A percentile compares a stretch with the other conserved stretches of the same genome.
Conservation (phyloP, 805 yeast genomes). For the Suhomyces sp. region DNA sequence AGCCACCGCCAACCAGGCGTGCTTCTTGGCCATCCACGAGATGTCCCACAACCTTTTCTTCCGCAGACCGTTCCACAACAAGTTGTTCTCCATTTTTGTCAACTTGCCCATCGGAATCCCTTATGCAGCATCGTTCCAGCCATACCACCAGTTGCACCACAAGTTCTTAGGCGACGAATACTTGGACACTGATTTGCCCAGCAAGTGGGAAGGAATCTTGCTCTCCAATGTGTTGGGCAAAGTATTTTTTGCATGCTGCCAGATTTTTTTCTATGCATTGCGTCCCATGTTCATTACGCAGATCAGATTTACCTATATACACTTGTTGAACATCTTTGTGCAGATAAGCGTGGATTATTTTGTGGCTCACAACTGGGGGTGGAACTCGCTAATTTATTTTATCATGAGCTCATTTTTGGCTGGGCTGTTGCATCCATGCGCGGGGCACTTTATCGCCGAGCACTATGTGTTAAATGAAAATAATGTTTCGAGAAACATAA, state of each 20-base stretch:
- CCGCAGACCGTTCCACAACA: slow-evolving; percentile 73
- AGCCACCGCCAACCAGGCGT: slow-evolving; percentile 80
- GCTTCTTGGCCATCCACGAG: slow-evolving; percentile 87
- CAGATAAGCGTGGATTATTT: slow-evolving; percentile 60
- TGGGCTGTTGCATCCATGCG: slow-evolving; percentile 89
- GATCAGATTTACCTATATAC: slow-evolving; percentile 71
- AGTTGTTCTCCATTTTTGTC: slow-evolving; percentile 70
- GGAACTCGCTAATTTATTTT: slow-evolving; percentile 62
- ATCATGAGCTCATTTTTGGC: slow-evolving; percentile 79
- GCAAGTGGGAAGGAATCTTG: slow-evolving; percentile 68
- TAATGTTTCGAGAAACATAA: slow-evolving; percentile 39
- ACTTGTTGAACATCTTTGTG: slow-evolving; percentile 59
- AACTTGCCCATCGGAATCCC: slow-evolving; percentile 90
- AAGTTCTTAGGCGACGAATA: slow-evolving; percentile 83
- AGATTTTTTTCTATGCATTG: slow-evolving; percentile 82
- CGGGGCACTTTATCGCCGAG: slow-evolving; percentile 96
- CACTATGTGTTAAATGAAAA: slow-evolving; percentile 68
- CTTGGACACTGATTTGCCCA: slow-evolving; percentile 87
- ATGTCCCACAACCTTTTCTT: slow-evolving; percentile 81
- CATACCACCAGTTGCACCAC: slow-evolving; percentile 89
- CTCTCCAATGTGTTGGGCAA: slow-evolving; percentile 79
- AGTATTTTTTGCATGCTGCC: slow-evolving; percentile 87
- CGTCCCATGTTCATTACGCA: slow-evolving; percentile 85
- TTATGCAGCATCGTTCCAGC: slow-evolving; percentile 82
- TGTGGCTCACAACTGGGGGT: slow-evolving; percentile 61